Conservation (phyloP, 306 rosid genomes). For the Trifolium fragiferum region DNA sequence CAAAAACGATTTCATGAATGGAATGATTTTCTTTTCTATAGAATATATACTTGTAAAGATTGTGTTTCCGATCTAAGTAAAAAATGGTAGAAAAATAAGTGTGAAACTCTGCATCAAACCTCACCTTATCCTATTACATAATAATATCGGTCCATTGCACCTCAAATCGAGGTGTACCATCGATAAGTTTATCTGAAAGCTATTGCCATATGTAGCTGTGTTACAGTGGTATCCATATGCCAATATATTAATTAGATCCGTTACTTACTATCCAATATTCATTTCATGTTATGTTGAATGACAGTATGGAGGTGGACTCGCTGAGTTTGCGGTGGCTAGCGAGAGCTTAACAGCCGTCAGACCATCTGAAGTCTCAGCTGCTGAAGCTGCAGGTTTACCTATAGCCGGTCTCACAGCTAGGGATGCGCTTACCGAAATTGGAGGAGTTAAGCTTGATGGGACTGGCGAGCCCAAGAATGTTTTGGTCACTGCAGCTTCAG, state of each 20-base stretch:
- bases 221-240: background rate
- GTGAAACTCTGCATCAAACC: too few species aligned
- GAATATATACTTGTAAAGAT: too few species aligned
- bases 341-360: slow-evolving; percentile 54
- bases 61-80: too few species aligned
- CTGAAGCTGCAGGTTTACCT: slow-evolving; percentile 64
- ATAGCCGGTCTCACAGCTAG: slow-evolving; percentile 69
- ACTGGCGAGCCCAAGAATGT: slow-evolving; percentile 56
- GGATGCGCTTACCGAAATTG: slow-evolving; percentile 65
- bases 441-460: slow-evolving; percentile 70
- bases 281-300: slow-evolving; percentile 37
- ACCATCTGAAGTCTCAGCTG: slow-evolving; percentile 67
- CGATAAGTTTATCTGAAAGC: too few species aligned
- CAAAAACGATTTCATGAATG: background rate
- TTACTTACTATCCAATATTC: background rate
- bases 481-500: slow-evolving; percentile 65
- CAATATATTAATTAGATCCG: background rate
- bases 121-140: too few species aligned
- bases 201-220: too few species aligned
- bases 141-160: too few species aligned
- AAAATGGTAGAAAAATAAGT: too few species aligned
- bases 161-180: too few species aligned
- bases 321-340: slow-evolving; percentile 57
- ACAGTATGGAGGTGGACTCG: slow-evolving; percentile 78
- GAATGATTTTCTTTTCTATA: background rate